Conservation (phyloP, 768 basidiomycete genomes). For the Naganishia vishniacii region DNA sequence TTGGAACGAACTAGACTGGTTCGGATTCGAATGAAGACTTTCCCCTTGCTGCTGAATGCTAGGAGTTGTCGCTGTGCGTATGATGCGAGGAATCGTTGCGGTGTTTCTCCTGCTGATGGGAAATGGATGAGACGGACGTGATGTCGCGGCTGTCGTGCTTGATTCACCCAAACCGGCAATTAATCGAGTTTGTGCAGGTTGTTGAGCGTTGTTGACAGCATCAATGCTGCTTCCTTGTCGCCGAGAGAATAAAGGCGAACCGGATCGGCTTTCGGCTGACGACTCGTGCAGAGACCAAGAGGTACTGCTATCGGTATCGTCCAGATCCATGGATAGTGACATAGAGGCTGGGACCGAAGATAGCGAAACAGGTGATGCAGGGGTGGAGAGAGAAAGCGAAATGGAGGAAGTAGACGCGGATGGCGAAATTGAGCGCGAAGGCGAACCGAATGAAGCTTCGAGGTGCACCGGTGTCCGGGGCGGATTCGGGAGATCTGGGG, state of each 20-base stretch:
- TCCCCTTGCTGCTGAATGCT: not conserved
- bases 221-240: not conserved
- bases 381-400: slow-evolving; percentile 3
- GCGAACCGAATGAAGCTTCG: not conserved
- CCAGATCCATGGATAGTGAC: slow-evolving; percentile 11
- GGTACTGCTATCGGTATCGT: slow-evolving; percentile 9
- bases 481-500: not conserved
- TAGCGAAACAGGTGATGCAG: slow-evolving; percentile 3
- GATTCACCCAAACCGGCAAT: not conserved
- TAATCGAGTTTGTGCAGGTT: not conserved
- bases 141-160: too few relatives aligned
- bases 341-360: slow-evolving; percentile 7
- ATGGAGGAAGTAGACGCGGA: not conserved
- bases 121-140: not conserved
- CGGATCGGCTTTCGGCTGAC: not conserved
- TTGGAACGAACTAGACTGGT: not conserved
- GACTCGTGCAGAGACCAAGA: slow-evolving; percentile 3
- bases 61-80: not conserved
- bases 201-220: not conserved
- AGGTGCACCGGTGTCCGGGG: not conserved
- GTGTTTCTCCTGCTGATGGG: slow-evolving; percentile 6
- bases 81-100: not conserved
- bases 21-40: not conserved
- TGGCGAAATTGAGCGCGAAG: not conserved
- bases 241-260: not conserved